Evolutionary conservation across 306 rosid species (phyloP), one percentile per base, ranked within the genome.

Genomic region (Corylus heterophylla): DNA sequence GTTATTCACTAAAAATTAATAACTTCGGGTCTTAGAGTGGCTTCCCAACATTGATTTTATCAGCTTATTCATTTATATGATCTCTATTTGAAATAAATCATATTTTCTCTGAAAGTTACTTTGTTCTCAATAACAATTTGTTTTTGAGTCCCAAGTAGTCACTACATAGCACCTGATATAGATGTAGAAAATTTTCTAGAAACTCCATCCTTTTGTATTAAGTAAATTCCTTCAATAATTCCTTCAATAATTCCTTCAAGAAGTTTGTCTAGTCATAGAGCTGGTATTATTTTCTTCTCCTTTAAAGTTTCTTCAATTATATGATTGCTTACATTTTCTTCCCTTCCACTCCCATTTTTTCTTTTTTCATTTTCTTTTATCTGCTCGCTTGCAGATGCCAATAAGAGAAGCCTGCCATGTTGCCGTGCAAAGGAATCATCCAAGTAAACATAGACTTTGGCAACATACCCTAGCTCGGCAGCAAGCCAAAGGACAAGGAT

Each of bases 361-460:
- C n/a, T n/a, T 22, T 22, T 59, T 31, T 50, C 64, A 52, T 73
- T 51, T 67, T 66, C 59, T 51, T 66, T 81, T 12, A 22, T 39
- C 78, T 77, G 44, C 73, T 75, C 58, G 79, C 37, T 47, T 39
- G 77, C 86, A 94, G 98, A 88, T 94, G 98, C 98, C 98, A 58
- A 94, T 92, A 78, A 90, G 89, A 85, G 98, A 94, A 87, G 98
- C 98, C 70, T 94, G 97, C 70, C 98, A 94, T 80, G 98, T 91
- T 82, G 98, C 98, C 64, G 59, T 90, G 68, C 98, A 94, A 83
- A 87, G 86, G 81, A 73, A 87, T 81, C 91, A 89, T 85, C 98
- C 98, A 8, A 86, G 89, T 82, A 92, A 89, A 85, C 92, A 92
- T 71, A 91, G 91, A 81, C 94, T 95, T 75, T 95, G 98, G 98